phyloP scores from a whole-genome alignment of 2,329 filamentous ascomycete species.

The Ophiostoma australiae region DNA sequence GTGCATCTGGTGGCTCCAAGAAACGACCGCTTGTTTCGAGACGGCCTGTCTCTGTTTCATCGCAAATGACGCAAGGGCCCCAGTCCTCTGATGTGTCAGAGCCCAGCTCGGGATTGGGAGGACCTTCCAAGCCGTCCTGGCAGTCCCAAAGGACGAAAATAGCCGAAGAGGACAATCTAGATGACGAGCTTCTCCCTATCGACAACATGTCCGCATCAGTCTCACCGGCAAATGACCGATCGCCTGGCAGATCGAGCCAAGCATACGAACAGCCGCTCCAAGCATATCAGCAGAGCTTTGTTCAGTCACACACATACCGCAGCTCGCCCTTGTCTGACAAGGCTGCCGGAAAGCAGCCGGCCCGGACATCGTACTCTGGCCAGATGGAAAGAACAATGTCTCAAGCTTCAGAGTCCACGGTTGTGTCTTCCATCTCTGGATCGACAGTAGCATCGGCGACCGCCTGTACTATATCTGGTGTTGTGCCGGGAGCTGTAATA shows the following conservation, averaged over 20 bases:
- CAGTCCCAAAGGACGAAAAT: not conserved
- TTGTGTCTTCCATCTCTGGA: conserved; percentile 10
- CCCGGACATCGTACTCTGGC: conserved; percentile 17
- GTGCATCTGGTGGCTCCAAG: conserved; percentile 39
- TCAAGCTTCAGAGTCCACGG: conserved; percentile 19
- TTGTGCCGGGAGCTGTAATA: not conserved
- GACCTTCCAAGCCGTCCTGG: not conserved
- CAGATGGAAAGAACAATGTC: conserved; percentile 21
- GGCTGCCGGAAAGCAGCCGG: conserved; percentile 47
- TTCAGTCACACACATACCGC: conserved; percentile 1
- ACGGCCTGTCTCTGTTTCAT: conserved; percentile 37
- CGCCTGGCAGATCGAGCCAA: not conserved
- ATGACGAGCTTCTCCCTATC: not conserved
- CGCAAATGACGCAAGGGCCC: conserved; percentile 47
- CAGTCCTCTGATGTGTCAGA: conserved; percentile 42
- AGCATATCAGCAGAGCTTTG: conserved; percentile 21
- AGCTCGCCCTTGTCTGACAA: conserved; percentile 38
- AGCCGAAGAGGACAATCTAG: conserved; percentile 20
- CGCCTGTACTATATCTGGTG: not conserved
- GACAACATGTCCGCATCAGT: conserved; percentile 2
- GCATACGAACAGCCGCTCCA: not conserved
- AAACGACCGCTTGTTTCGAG: conserved; percentile 44
- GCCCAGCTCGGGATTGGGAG: conserved; percentile 26
- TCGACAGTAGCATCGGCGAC: conserved; percentile 1
- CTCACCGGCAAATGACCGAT: not conserved